Conservation (phyloP, 2,329 filamentous ascomycete species). For the Alternaria consortialis region DNA sequence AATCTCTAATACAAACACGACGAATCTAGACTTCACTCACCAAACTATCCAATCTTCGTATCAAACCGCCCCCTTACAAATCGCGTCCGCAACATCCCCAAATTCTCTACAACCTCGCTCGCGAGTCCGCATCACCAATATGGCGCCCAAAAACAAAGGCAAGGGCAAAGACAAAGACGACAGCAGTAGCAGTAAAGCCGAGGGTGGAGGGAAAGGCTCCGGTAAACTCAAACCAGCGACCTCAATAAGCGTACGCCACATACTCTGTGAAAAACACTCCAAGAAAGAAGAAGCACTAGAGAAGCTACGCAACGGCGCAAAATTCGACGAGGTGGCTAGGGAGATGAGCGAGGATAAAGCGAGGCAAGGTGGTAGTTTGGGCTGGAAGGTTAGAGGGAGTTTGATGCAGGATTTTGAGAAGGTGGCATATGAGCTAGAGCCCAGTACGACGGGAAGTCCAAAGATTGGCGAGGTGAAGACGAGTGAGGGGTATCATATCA, state of each 20-base stretch:
- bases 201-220: conserved; percentile 40
- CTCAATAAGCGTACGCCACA: conserved; percentile 76
- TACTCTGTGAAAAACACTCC: conserved; percentile 78
- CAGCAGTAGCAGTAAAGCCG: conserved; percentile 32
- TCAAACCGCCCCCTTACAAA: not conserved
- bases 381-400: conserved; percentile 75
- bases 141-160: conserved; percentile 42
- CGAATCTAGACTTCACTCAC: not conserved
- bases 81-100: not conserved
- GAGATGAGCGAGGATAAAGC: conserved; percentile 82
- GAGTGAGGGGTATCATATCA: conserved; percentile 78
- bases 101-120: not conserved
- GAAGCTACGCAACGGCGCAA: conserved; percentile 71
- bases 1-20: not conserved
- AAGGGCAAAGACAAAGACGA: conserved; percentile 36
- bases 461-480: conserved; percentile 77
- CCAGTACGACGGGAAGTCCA: conserved; percentile 70
- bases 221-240: conserved; percentile 68
- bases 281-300: conserved; percentile 79
- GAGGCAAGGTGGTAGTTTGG: conserved; percentile 71
- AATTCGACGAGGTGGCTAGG: conserved; percentile 78
- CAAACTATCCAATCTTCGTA: not conserved
- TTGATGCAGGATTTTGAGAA: conserved; percentile 75
- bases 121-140: not conserved
- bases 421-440: conserved; percentile 73